Percentiles rank a stretch among this genome's conserved stretches.
phyloP scores from a whole-genome alignment of 352 stramenopile species.

The Phytophthora tentaculata region DNA sequence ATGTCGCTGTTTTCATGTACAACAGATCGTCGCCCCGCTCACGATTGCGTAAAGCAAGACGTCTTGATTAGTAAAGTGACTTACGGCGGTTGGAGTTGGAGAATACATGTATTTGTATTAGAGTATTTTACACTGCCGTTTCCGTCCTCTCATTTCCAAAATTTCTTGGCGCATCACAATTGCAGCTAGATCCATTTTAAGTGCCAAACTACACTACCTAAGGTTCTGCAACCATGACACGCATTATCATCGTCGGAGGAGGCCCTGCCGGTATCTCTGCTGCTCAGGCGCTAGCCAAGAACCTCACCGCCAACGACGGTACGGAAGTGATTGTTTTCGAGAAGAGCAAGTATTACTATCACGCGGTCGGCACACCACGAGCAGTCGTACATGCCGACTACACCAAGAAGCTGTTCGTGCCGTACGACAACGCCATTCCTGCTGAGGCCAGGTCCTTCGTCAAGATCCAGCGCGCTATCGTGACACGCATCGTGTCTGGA shows the following conservation, averaged over 20 bases:
- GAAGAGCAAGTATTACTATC: slow-evolving; percentile 52
- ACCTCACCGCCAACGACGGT: slow-evolving; percentile 43
- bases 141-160: slow-evolving; percentile 11
- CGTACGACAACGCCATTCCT: slow-evolving; percentile 58
- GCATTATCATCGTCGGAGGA: slow-evolving; percentile 62
- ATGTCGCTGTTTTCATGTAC: too few relatives aligned
- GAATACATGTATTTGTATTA: too few relatives aligned
- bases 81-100: too few relatives aligned
- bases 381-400: slow-evolving; percentile 49
- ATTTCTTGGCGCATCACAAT: slow-evolving; percentile 14
- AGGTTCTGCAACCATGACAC: slow-evolving; percentile 33
- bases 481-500: slow-evolving; percentile 40
- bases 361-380: slow-evolving; percentile 49
- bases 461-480: slow-evolving; percentile 49
- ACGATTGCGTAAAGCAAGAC: too few relatives aligned
- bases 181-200: too few relatives aligned
- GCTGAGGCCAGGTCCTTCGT: slow-evolving; percentile 38
- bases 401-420: slow-evolving; percentile 61
- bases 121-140: too few relatives aligned
- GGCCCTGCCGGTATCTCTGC: slow-evolving; percentile 53
- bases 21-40: too few relatives aligned
- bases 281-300: slow-evolving; percentile 44
- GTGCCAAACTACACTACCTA: too few relatives aligned
- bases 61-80: too few relatives aligned
- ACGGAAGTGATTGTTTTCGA: slow-evolving; percentile 55